Conservation (phyloP, 2,329 filamentous ascomycete genomes). For the Mariannaea sp. region DNA sequence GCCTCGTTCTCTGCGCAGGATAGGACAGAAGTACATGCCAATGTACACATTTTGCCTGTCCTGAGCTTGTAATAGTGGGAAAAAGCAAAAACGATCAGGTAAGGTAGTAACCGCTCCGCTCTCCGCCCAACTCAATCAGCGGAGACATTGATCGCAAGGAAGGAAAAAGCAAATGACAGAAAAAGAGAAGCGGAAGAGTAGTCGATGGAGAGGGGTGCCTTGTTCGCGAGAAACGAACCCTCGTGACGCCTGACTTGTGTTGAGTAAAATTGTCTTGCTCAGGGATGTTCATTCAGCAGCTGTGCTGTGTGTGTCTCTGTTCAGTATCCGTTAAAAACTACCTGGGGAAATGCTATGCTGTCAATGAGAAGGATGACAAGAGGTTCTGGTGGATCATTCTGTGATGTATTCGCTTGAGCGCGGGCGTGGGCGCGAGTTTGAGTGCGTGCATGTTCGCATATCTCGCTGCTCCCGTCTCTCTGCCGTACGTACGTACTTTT, state of each 20-base stretch:
- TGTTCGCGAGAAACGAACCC: slow-evolving; percentile 13
- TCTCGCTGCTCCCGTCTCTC: neutral
- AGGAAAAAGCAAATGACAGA: too few species aligned
- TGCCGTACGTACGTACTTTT: neutral
- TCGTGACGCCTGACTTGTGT: neutral
- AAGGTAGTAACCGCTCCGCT: too few species aligned
- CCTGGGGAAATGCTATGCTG: too few species aligned
- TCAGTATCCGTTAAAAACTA: too few species aligned
- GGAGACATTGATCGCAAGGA: too few species aligned
- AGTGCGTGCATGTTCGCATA: slow-evolving; percentile 16
- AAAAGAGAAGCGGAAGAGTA: too few species aligned
- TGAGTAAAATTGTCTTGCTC: neutral
- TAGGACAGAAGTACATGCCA: too few species aligned
- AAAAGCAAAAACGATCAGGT: slow-evolving; percentile 14
- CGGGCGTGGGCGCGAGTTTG: slow-evolving; percentile 11
- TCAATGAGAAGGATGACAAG: too few species aligned
- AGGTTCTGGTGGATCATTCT: neutral
- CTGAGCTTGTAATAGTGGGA: too few species aligned
- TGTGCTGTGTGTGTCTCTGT: slow-evolving; percentile 15
- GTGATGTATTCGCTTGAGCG: neutral
- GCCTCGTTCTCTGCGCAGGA: too few species aligned
- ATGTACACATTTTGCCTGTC: too few species aligned
- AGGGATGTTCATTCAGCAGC: neutral
- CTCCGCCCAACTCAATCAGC: neutral
- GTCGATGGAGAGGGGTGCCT: too few species aligned